These are phyloP conservation scores for Verticillium isaacii DNA, from an alignment of 2,329 filamentous ascomycete genomes.

Conservation along the genomic window DNA sequence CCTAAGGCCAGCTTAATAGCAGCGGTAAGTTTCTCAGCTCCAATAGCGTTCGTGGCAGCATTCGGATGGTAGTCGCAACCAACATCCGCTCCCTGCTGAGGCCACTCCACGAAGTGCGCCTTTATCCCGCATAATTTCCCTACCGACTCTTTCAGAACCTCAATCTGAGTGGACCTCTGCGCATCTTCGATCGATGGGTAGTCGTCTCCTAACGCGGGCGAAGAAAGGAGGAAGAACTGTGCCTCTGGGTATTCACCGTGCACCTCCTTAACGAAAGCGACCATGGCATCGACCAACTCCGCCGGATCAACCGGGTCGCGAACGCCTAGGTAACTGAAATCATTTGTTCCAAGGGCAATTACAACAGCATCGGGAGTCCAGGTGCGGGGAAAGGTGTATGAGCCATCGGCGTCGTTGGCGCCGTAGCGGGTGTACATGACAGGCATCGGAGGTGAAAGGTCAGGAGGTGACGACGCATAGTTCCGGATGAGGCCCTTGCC, in stretches of 20 bases:
- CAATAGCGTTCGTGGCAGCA: slow-evolving; percentile 27
- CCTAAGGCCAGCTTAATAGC: slow-evolving; percentile 16
- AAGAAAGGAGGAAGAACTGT: slow-evolving; percentile 33
- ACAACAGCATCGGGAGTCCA: slow-evolving; percentile 29
- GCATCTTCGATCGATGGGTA: slow-evolving; percentile 29
- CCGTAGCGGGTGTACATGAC: slow-evolving; percentile 36
- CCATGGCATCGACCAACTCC: slow-evolving; percentile 20
- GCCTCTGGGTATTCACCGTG: slow-evolving; percentile 28
- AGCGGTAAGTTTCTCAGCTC: slow-evolving; percentile 20
- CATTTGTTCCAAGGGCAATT: slow-evolving; percentile 39
- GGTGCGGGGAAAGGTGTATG: slow-evolving; percentile 28
- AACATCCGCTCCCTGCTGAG: slow-evolving; percentile 31
- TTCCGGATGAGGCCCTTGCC: slow-evolving; percentile 37
- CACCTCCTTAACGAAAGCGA: slow-evolving; percentile 25
- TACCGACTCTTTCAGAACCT: slow-evolving; percentile 27
- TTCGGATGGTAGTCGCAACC: slow-evolving; percentile 38
- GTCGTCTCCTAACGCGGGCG: slow-evolving; percentile 32
- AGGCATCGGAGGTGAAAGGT: slow-evolving; percentile 29
- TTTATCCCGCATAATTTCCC: slow-evolving; percentile 21
- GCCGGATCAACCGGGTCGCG: slow-evolving; percentile 21
- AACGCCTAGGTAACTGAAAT: slow-evolving; percentile 30
- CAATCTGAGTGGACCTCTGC: slow-evolving; percentile 30
- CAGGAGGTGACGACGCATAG: slow-evolving; percentile 22
- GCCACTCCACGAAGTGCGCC: slow-evolving; percentile 35
- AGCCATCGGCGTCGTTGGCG: slow-evolving; percentile 30